phyloP scores from a whole-genome alignment of 2,329 filamentous ascomycete species.

The Neoascochyta sp. region DNA sequence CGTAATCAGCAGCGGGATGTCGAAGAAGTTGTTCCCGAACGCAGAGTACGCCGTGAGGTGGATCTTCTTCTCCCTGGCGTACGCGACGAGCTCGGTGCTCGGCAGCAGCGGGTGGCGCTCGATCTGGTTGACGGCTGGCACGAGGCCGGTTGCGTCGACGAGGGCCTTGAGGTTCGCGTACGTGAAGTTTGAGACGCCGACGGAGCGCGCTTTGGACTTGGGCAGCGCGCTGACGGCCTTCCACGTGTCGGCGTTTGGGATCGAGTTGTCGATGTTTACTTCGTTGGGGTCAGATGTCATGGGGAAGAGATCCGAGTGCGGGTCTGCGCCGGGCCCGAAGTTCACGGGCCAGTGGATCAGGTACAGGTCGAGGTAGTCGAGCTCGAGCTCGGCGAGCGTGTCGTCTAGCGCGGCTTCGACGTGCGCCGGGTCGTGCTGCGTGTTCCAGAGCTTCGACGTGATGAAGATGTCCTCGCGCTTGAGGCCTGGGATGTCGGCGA shows the following conservation, averaged over 20 bases:
- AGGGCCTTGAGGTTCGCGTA: conserved; percentile 48
- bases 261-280: conserved; percentile 34
- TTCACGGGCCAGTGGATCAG: conserved; percentile 85
- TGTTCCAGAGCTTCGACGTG: conserved; percentile 89
- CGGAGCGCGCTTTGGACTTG: conserved; percentile 37
- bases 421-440: conserved; percentile 68
- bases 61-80: conserved; percentile 30
- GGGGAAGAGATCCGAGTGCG: conserved; percentile 29
- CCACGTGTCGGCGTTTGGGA: conserved; percentile 31
- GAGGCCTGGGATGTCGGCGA: conserved; percentile 23
- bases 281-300: conserved; percentile 54
- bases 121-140: conserved; percentile 31
- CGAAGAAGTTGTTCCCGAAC: conserved; percentile 40
- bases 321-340: conserved; percentile 55
- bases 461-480: conserved; percentile 34
- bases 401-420: conserved; percentile 71
- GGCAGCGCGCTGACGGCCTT: conserved; percentile 40
- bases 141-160: conserved; percentile 46
- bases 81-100: conserved; percentile 27
- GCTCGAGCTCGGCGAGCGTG: conserved; percentile 69
- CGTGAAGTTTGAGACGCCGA: conserved; percentile 33
- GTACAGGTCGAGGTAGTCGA: conserved; percentile 89
- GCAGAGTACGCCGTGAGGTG: conserved; percentile 44
- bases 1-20: conserved; percentile 60
- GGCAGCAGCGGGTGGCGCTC: conserved; percentile 31